Conservation (phyloP, 257 asterid genomes). For the Anisodus tanguticus region DNA sequence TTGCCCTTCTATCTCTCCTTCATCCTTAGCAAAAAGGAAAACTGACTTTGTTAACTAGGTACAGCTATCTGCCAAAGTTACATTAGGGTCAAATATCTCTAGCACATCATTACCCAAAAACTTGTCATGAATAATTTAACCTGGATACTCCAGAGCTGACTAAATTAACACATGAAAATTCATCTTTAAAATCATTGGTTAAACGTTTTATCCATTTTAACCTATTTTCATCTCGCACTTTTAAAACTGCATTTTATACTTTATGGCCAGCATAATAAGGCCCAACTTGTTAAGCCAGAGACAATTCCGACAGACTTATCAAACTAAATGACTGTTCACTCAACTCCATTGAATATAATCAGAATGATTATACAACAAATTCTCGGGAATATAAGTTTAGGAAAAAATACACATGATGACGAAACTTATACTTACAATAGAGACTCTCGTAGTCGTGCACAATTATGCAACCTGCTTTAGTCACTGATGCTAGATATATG, state of each 20-base stretch:
- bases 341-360: neutral
- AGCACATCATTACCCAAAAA: too few relatives aligned
- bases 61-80: neutral
- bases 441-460: conserved; percentile 86
- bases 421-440: conserved; percentile 38
- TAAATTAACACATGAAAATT: neutral
- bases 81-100: too few relatives aligned
- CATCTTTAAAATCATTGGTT: neutral
- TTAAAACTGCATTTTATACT: neutral
- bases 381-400: neutral
- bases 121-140: too few relatives aligned
- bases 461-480: conserved; percentile 86
- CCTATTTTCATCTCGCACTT: neutral
- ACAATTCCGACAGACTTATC: neutral
- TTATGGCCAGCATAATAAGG: neutral
- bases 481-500: conserved; percentile 84
- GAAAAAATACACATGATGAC: conserved; percentile 5
- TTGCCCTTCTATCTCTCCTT: neutral
- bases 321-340: neutral
- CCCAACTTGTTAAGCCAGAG: neutral
- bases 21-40: neutral
- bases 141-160: neutral
- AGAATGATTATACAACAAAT: conserved; percentile 19
- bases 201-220: neutral
- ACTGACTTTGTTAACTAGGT: neutral